Evolutionary conservation across 441 rosid species (phyloP).

Genomic region (Sinapis alba): DNA sequence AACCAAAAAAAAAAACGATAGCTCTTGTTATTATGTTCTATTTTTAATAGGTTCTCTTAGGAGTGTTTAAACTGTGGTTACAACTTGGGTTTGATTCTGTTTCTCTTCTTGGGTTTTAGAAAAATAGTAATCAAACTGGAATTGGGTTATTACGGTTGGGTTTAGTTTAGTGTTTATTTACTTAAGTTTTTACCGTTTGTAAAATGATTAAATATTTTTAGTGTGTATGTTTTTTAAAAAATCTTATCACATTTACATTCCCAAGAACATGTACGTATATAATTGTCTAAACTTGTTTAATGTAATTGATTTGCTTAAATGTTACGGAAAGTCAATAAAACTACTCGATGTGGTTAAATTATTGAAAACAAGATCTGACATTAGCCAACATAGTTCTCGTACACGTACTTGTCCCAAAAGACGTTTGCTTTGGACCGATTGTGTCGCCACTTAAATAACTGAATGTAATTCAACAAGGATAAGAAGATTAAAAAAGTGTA

Average conservation of each 20-base stretch:
- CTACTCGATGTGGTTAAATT: neutral
- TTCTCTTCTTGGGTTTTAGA: neutral
- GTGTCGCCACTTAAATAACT: neutral
- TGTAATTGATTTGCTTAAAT: neutral
- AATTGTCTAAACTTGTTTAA: neutral
- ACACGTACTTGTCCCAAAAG: neutral
- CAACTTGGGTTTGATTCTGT: slow-evolving; percentile 17
- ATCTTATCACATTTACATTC: neutral
- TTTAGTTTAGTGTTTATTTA: neutral
- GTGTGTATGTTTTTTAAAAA: neutral
- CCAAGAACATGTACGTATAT: neutral
- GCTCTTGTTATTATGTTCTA: slow-evolving; percentile 22
- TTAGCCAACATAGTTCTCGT: neutral
- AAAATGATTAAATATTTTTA: neutral
- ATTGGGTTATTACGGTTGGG: slow-evolving; percentile 2
- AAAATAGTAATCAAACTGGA: slow-evolving; percentile 18
- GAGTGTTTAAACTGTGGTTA: neutral
- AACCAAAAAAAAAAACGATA: neutral
- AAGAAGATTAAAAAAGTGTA: neutral
- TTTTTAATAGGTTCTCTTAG: neutral
- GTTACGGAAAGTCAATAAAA: neutral
- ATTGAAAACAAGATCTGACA: neutral
- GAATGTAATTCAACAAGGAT: neutral
- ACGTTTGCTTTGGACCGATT: neutral
- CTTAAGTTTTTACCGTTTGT: neutral